Percentiles rank a stretch among this genome's conserved stretches.
phyloP scores from a whole-genome alignment of 2,329 filamentous ascomycete species.

The Phialophora macrospora region DNA sequence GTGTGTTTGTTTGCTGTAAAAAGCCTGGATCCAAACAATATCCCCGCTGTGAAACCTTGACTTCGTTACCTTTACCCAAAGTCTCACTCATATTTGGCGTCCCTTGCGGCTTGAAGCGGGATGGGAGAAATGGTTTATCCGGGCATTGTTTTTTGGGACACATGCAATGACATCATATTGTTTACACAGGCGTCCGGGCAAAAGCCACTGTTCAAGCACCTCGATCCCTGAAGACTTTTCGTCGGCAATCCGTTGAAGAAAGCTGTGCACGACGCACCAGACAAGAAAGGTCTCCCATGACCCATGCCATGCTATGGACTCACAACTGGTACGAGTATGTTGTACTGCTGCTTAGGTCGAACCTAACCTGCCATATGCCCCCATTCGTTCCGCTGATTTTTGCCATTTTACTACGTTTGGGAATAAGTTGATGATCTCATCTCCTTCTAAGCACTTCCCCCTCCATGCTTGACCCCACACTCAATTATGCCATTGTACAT shows the following conservation, averaged over 20 bases:
- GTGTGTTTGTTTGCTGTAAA: too few relatives aligned
- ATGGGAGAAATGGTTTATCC: conserved; percentile 4
- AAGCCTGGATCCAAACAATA: too few relatives aligned
- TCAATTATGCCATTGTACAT: conserved; percentile 3
- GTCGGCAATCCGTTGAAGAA: background rate
- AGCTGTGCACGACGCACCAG: background rate
- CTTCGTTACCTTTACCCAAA: background rate
- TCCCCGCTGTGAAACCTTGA: background rate
- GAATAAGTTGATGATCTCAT: conserved; percentile 9
- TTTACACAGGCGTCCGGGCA: background rate
- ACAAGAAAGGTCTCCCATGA: background rate
- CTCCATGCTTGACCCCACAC: background rate
- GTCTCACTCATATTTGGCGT: background rate
- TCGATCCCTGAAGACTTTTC: background rate
- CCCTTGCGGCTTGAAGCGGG: background rate
- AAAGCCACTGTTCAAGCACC: too few relatives aligned
- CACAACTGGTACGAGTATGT: background rate
- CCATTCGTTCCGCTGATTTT: background rate
- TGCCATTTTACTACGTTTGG: conserved; percentile 1
- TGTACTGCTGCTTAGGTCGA: background rate
- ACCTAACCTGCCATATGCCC: background rate
- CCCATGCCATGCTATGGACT: background rate
- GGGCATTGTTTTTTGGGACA: background rate
- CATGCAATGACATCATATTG: background rate
- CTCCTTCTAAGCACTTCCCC: conserved; percentile 2